Evolutionary conservation across 139 green algal genomes (phyloP).

Genomic region (Eudorina sp.): DNA sequence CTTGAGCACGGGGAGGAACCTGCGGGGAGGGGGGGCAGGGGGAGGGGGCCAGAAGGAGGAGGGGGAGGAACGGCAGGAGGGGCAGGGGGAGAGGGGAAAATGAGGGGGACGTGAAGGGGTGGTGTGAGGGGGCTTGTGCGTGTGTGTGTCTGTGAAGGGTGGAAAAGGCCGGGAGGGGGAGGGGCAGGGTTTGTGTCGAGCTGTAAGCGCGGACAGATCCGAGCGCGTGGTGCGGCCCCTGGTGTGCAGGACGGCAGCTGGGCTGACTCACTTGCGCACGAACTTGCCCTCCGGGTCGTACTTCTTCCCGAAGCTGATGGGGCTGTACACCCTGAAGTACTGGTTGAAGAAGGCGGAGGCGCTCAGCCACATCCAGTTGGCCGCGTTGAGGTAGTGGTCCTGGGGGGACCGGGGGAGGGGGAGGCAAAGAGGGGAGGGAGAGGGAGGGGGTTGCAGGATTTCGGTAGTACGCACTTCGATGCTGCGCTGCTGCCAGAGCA

Average conservation of each 20-base stretch:
- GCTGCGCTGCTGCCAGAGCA: too few relatives aligned
- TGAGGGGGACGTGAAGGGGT: neutral
- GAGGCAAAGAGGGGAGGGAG: neutral
- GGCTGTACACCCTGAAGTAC: conserved; percentile 66
- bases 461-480: too few relatives aligned
- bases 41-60: neutral
- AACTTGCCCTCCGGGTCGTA: conserved; percentile 92
- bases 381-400: conserved; percentile 86
- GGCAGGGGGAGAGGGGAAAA: neutral
- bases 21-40: conserved; percentile 48
- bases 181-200: neutral
- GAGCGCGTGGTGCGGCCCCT: too few relatives aligned
- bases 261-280: conserved; percentile 78
- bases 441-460: too few relatives aligned
- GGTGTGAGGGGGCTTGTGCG: neutral
- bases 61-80: neutral
- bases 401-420: neutral
- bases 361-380: conserved; percentile 97
- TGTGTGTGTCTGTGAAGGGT: neutral
- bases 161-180: too few relatives aligned
- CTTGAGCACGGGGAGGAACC: conserved; percentile 93
- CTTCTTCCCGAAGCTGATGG: conserved; percentile 57
- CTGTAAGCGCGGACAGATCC: neutral
- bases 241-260: neutral
- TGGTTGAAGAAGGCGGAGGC: conserved; percentile 92